Conservation (phyloP, 768 basidiomycete genomes). For the Pulveroboletus sp. region DNA sequence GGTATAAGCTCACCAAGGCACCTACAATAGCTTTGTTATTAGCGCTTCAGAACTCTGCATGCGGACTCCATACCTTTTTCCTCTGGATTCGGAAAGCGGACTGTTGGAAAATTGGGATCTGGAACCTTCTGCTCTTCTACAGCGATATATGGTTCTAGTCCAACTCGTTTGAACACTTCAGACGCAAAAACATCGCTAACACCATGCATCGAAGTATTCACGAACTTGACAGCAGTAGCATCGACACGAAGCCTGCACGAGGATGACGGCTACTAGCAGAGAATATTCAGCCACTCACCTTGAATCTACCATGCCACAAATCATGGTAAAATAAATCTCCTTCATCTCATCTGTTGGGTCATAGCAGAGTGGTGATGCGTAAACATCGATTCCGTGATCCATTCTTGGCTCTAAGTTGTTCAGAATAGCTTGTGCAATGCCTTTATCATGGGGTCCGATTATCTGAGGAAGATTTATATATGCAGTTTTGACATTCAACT, state of each 20-base stretch:
- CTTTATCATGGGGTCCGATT: slow-evolving; percentile 77
- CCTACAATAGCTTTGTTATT: slow-evolving; percentile 31
- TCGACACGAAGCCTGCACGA: slow-evolving; percentile 9
- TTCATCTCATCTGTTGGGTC: slow-evolving; percentile 61
- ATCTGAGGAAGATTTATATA: slow-evolving; percentile 47
- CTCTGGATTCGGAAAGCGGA: slow-evolving; percentile 86
- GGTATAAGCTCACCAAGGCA: slow-evolving; percentile 41
- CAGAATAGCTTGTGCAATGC: slow-evolving; percentile 67
- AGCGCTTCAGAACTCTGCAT: not conserved
- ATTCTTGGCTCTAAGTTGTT: slow-evolving; percentile 54
- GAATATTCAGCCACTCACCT: slow-evolving; percentile 8
- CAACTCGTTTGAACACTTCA: slow-evolving; percentile 55
- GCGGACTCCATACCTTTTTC: slow-evolving; percentile 60
- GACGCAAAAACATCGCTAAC: slow-evolving; percentile 69
- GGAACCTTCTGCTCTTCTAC: slow-evolving; percentile 68
- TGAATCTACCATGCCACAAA: slow-evolving; percentile 20
- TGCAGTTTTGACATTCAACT: not conserved
- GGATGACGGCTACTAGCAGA: not conserved
- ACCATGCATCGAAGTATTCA: slow-evolving; percentile 91
- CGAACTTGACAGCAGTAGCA: slow-evolving; percentile 49
- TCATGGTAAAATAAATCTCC: slow-evolving; percentile 52
- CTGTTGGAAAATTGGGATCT: slow-evolving; percentile 85
- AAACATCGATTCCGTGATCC: slow-evolving; percentile 38
- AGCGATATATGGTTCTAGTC: slow-evolving; percentile 56
- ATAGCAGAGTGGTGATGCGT: slow-evolving; percentile 43